Evolutionary conservation across 2,329 filamentous ascomycete genomes (phyloP).

Genomic region (Plenodomus biglobosus): DNA sequence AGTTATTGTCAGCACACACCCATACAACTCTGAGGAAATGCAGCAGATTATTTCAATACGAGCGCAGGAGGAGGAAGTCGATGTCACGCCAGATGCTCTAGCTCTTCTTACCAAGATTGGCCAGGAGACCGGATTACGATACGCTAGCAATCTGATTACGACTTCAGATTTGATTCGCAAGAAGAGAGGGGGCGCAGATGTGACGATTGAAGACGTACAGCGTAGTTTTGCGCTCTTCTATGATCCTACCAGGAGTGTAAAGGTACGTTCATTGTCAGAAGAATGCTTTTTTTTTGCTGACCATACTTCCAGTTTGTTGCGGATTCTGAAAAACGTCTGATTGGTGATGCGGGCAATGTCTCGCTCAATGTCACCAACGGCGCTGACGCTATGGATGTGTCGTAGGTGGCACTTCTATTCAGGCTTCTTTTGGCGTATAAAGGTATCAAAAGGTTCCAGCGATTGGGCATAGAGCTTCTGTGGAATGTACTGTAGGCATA

Average conservation of each 20-base stretch:
- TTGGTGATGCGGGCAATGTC: conserved; percentile 81
- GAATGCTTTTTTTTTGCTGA: conserved; percentile 16
- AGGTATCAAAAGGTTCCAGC: conserved; percentile 23
- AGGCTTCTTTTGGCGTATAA: conserved; percentile 23
- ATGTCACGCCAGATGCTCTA: conserved; percentile 84
- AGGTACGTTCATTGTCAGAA: conserved; percentile 43
- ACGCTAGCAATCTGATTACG: conserved; percentile 97
- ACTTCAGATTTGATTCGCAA: conserved; percentile 85
- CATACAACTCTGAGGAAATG: conserved; percentile 82
- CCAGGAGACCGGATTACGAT: conserved; percentile 85
- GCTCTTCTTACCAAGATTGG: conserved; percentile 95
- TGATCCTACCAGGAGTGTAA: conserved; percentile 82
- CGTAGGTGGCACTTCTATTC: conserved; percentile 42
- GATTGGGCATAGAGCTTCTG: conserved; percentile 14
- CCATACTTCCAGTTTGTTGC: conserved; percentile 64
- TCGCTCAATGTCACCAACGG: conserved; percentile 63
- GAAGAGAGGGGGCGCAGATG: conserved; percentile 82
- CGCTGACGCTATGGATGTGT: conserved; percentile 68
- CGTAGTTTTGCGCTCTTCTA: conserved; percentile 93
- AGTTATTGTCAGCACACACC: conserved; percentile 91
- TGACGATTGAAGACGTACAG: conserved; percentile 85
- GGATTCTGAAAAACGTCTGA: conserved; percentile 89
- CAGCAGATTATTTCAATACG: conserved; percentile 89
- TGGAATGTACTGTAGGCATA: background rate
- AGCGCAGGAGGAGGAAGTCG: conserved; percentile 93